These are phyloP conservation scores for Sicyos edulis DNA, from an alignment of 306 rosid species.

Conservation along the genomic window DNA sequence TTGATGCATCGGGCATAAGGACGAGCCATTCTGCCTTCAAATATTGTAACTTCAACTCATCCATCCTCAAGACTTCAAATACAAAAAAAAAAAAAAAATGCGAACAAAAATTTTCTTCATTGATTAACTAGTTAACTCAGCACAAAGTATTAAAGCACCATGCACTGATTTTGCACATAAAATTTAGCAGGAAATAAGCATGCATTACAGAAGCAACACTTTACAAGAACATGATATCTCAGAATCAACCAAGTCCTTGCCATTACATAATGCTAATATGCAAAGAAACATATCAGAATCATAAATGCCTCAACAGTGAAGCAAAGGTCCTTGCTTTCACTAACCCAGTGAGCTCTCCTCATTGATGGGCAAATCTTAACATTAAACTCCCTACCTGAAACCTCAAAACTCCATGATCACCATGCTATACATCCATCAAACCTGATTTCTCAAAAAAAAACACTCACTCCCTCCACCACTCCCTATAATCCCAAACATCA, in stretches of 20 bases:
- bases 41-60: neutral
- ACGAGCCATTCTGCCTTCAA: neutral
- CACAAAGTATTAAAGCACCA: neutral
- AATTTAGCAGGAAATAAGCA: neutral
- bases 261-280: neutral
- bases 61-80: neutral
- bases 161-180: slow-evolving; percentile 1
- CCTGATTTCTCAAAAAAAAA: neutral
- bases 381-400: neutral
- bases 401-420: slow-evolving; percentile 19
- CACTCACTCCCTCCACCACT: neutral
- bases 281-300: slow-evolving; percentile 11
- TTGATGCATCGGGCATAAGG: neutral
- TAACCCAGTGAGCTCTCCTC: neutral
- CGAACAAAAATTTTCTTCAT: neutral
- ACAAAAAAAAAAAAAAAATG: neutral
- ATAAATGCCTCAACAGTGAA: neutral
- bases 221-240: neutral
- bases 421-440: neutral
- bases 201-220: neutral
- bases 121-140: slow-evolving; percentile 1
- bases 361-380: neutral
- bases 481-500: neutral
- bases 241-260: neutral
- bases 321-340: neutral